These are phyloP conservation scores for Verticillium longisporum DNA, from an alignment of 2,329 filamentous ascomycete species.

Conservation along the genomic window DNA sequence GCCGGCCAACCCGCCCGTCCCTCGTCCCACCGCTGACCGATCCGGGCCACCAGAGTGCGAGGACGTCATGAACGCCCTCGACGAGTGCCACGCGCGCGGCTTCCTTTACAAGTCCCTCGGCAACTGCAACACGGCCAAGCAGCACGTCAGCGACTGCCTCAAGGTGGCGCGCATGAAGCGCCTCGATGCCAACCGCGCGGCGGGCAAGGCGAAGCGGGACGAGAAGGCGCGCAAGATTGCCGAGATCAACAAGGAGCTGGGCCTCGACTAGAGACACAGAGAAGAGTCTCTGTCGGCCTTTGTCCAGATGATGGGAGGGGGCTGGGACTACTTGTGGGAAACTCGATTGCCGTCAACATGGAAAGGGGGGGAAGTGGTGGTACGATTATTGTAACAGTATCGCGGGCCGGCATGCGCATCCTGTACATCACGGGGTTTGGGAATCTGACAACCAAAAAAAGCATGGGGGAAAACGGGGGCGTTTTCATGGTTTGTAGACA, in stretches of 20 bases:
- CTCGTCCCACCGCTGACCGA: not conserved
- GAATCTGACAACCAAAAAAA: not conserved
- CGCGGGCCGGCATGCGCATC: not conserved
- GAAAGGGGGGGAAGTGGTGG: not conserved
- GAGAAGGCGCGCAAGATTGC: slow-evolving; percentile 68
- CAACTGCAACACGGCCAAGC: slow-evolving; percentile 83
- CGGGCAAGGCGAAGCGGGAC: slow-evolving; percentile 61
- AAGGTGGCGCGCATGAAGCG: slow-evolving; percentile 72
- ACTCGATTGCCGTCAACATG: not conserved
- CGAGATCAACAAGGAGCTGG: slow-evolving; percentile 43
- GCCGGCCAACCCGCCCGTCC: too few species aligned
- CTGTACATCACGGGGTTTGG: not conserved
- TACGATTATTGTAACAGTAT: not conserved
- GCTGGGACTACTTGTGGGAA: not conserved
- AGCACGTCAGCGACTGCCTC: slow-evolving; percentile 77
- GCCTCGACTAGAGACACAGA: slow-evolving; percentile 15
- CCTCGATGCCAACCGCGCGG: slow-evolving; percentile 66
- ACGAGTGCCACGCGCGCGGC: slow-evolving; percentile 88
- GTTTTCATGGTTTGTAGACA: not conserved
- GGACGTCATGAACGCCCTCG: slow-evolving; percentile 86
- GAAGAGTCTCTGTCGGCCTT: not conserved
- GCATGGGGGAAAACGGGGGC: not conserved
- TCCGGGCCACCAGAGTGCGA: slow-evolving; percentile 67
- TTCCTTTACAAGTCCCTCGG: slow-evolving; percentile 90
- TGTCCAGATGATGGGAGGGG: not conserved